Conservation (phyloP, 208 protist species). For the Leishmania aethiopica region DNA sequence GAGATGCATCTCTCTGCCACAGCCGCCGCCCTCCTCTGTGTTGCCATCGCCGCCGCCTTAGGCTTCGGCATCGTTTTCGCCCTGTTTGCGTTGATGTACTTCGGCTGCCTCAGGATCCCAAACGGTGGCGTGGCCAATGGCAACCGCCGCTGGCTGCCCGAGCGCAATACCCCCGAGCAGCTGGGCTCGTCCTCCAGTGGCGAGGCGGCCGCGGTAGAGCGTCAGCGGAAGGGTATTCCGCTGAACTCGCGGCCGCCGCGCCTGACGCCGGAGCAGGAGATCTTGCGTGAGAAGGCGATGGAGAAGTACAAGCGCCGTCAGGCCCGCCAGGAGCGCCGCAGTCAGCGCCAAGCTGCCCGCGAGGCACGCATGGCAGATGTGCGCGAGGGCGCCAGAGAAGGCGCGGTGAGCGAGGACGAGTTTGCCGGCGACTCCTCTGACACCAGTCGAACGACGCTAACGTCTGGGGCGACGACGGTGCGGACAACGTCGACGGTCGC, state of each 20-base stretch:
- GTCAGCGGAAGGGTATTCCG: constrained; percentile 35
- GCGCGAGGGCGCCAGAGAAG: constrained; percentile 14
- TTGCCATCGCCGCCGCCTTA: background rate
- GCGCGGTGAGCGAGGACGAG: background rate
- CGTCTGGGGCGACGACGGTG: constrained; percentile 16
- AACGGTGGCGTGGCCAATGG: background rate
- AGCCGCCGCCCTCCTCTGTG: background rate
- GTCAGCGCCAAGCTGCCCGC: constrained; percentile 11
- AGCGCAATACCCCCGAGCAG: background rate
- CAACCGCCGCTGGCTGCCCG: background rate
- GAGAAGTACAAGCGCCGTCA: constrained; percentile 33
- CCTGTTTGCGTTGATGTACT: background rate
- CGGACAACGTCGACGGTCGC: constrained; percentile 27
- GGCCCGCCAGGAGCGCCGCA: constrained; percentile 27
- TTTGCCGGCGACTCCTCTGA: constrained; percentile 21
- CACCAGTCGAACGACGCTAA: constrained; percentile 27
- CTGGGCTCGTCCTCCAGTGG: background rate
- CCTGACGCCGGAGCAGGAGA: constrained; percentile 29
- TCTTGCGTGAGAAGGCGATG: constrained; percentile 32
- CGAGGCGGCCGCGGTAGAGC: background rate
- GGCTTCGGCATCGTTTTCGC: background rate
- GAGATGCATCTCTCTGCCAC: background rate
- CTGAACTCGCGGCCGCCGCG: constrained; percentile 37
- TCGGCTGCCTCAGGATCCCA: background rate
- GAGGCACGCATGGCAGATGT: constrained; percentile 4